Conservation (phyloP, 2,329 filamentous ascomycete species). For the Didymella sp. region DNA sequence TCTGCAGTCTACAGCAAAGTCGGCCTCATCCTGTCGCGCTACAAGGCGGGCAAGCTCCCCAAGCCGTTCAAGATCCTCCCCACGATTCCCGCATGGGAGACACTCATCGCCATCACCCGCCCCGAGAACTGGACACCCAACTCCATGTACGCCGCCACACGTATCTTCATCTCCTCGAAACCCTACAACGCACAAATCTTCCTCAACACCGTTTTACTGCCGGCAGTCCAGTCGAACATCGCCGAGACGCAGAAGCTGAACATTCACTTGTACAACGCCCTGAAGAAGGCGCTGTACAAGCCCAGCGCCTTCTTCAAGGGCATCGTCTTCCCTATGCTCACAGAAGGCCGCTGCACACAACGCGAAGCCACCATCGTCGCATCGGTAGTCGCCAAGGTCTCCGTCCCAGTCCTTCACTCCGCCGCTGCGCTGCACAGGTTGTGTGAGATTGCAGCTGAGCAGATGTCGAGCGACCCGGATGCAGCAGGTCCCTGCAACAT, state of each 20-base stretch:
- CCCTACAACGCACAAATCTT: slow-evolving; percentile 82
- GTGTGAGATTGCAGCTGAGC: slow-evolving; percentile 92
- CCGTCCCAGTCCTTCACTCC: slow-evolving; percentile 89
- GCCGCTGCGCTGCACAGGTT: slow-evolving; percentile 89
- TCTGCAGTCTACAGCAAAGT: slow-evolving; percentile 82
- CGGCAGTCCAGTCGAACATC: slow-evolving; percentile 92
- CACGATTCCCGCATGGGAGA: slow-evolving; percentile 89
- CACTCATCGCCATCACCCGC: slow-evolving; percentile 82
- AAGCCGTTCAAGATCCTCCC: slow-evolving; percentile 98
- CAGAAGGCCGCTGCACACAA: slow-evolving; percentile 85
- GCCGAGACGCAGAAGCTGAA: slow-evolving; percentile 94
- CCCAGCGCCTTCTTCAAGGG: slow-evolving; percentile 97
- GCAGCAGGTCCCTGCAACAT: slow-evolving; percentile 92
- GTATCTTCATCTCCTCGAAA: slow-evolving; percentile 88
- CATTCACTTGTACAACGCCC: slow-evolving; percentile 89
- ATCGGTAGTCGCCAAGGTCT: slow-evolving; percentile 82
- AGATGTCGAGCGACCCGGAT: slow-evolving; percentile 82
- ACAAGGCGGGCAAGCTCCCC: slow-evolving; percentile 94
- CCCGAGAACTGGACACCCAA: slow-evolving; percentile 82
- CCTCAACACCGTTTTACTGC: slow-evolving; percentile 84
- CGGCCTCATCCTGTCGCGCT: slow-evolving; percentile 85
- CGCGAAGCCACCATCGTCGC: slow-evolving; percentile 92
- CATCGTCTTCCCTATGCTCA: slow-evolving; percentile 87
- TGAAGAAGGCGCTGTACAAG: slow-evolving; percentile 94
- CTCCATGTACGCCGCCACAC: slow-evolving; percentile 85